Percentiles rank a stretch among this genome's conserved stretches.
Evolutionary conservation across 257 asterid species (phyloP).

Genomic region (Solanum tarapatanum): DNA sequence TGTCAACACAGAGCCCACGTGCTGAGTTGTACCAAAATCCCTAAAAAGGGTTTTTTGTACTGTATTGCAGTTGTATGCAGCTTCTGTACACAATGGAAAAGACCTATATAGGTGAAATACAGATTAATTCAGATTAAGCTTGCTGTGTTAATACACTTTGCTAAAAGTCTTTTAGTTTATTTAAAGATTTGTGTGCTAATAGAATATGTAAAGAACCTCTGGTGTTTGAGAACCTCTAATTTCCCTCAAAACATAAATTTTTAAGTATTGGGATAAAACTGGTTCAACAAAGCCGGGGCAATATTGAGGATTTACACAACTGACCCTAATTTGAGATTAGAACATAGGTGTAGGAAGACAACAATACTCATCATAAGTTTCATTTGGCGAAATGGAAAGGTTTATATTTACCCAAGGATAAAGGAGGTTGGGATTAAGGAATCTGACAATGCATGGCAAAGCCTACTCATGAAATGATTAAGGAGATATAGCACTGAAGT

Average conservation of each 20-base stretch:
- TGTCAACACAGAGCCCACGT: too few relatives aligned
- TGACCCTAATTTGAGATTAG: background rate
- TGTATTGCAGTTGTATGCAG: too few relatives aligned
- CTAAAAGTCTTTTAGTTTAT: background rate
- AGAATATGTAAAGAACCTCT: background rate
- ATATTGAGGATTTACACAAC: background rate
- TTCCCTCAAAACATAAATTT: background rate
- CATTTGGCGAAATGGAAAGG: background rate
- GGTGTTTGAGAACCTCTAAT: background rate
- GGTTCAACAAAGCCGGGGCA: background rate
- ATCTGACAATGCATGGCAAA: background rate
- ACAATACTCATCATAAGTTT: background rate
- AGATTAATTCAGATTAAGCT: background rate
- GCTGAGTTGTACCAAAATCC: too few relatives aligned
- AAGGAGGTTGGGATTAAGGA: background rate
- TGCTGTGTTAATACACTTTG: background rate
- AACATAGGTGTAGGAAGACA: background rate
- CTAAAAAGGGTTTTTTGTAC: too few relatives aligned
- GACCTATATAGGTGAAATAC: background rate
- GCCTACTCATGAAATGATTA: background rate
- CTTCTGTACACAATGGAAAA: background rate
- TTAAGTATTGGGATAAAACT: background rate
- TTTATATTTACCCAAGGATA: background rate
- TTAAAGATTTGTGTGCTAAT: background rate
- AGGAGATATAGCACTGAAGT: background rate